Evolutionary conservation across 2,329 filamentous ascomycete genomes (phyloP).

Genomic region (Cercospora zeae-maydis): DNA sequence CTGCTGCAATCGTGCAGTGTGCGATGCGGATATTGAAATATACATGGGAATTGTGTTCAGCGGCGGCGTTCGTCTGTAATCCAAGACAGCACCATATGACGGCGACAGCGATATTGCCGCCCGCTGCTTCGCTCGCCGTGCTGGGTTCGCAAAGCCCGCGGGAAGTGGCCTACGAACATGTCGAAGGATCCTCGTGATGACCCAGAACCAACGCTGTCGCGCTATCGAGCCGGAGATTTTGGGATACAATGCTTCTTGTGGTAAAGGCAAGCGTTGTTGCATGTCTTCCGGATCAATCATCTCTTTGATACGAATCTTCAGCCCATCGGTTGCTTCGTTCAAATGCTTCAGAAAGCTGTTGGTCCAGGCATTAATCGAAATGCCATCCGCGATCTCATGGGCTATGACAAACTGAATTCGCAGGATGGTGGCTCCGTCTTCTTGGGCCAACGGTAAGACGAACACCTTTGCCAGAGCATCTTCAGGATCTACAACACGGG

Average conservation of each 20-base stretch:
- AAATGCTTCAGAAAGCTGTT: constrained; percentile 41
- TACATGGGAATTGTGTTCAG: constrained; percentile 37
- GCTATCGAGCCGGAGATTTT: constrained; percentile 38
- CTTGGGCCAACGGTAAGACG: constrained; percentile 36
- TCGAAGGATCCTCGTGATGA: constrained; percentile 43
- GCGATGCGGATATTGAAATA: constrained; percentile 34
- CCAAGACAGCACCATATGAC: constrained; percentile 38
- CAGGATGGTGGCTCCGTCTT: constrained; percentile 33
- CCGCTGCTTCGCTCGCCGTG: constrained; percentile 28
- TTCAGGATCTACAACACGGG: constrained; percentile 39
- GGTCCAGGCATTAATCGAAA: constrained; percentile 38
- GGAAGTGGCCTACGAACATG: constrained; percentile 42
- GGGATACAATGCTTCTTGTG: constrained; percentile 49
- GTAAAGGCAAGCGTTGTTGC: constrained; percentile 37
- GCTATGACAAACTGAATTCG: constrained; percentile 41
- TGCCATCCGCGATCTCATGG: constrained; percentile 47
- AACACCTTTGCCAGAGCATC: constrained; percentile 40
- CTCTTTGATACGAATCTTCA: constrained; percentile 26
- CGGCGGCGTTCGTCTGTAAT: constrained; percentile 40
- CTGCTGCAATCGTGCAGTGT: constrained; percentile 38
- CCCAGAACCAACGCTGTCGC: constrained; percentile 48
- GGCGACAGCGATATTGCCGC: constrained; percentile 30
- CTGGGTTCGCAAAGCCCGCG: constrained; percentile 43
- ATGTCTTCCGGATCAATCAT: constrained; percentile 28
- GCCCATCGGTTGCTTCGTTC: constrained; percentile 30